phyloP scores from a whole-genome alignment of 1,284 basidiomycete genomes.

The Microbotryomycetes sp. region DNA sequence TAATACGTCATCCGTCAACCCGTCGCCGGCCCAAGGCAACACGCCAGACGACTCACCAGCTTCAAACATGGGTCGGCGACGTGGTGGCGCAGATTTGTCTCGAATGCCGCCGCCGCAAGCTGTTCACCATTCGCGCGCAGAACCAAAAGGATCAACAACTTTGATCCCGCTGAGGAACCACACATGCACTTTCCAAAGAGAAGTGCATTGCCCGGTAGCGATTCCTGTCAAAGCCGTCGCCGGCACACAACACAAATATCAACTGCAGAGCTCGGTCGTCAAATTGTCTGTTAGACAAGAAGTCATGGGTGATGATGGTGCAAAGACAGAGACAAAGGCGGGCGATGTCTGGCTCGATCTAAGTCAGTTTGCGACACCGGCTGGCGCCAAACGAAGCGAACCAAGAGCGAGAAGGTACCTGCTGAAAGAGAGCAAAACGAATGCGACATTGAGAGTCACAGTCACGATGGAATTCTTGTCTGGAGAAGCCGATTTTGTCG shows the following conservation, averaged over 20 bases:
- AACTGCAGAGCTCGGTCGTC: constrained; percentile 27
- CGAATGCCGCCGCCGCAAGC: background rate
- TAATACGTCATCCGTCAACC: background rate
- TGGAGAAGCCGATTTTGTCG: constrained; percentile 27
- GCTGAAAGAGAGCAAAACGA: constrained; percentile 33
- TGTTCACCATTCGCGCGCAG: constrained; percentile 9
- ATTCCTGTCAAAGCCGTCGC: constrained; percentile 21
- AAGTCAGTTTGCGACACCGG: constrained; percentile 25
- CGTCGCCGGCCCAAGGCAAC: background rate
- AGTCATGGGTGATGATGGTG: constrained; percentile 17
- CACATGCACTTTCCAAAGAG: constrained; percentile 27
- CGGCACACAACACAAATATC: constrained; percentile 3
- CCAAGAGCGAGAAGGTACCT: constrained; percentile 28
- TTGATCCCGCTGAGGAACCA: constrained; percentile 24
- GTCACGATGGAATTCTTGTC: constrained; percentile 34
- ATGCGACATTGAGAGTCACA: constrained; percentile 31
- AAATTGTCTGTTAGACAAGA: constrained; percentile 30
- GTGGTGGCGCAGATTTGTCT: background rate
- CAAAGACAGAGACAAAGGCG: constrained; percentile 26
- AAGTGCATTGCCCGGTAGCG: constrained; percentile 32
- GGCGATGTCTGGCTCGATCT: constrained; percentile 33
- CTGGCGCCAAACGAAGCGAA: background rate
- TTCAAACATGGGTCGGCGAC: background rate
- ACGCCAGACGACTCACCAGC: constrained; percentile 1
- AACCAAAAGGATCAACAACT: constrained; percentile 29